A percentile compares a stretch with the other conserved stretches of the same genome.
Conservation (phyloP, 2,329 filamentous ascomycete species). For the Basipetospora chlamydospora region DNA sequence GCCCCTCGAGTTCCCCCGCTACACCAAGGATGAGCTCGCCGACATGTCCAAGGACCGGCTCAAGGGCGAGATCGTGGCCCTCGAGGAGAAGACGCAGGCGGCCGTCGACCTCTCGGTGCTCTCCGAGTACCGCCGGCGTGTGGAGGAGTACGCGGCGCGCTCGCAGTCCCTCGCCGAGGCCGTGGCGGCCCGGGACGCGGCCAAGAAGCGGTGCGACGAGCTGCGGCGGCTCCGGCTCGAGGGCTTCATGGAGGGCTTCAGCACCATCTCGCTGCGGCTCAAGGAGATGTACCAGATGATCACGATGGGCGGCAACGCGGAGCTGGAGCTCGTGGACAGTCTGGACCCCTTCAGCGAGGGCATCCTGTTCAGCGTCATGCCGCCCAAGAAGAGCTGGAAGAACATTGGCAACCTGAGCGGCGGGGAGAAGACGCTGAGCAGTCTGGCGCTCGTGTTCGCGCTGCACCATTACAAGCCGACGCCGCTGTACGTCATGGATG, state of each 20-base stretch:
- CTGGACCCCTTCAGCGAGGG: constrained; percentile 95
- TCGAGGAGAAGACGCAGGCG: constrained; percentile 63
- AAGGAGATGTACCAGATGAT: constrained; percentile 99
- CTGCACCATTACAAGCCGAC: constrained; percentile 97
- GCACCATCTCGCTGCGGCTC: constrained; percentile 78
- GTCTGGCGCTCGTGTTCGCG: constrained; percentile 90
- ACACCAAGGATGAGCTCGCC: constrained; percentile 56
- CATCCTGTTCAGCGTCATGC: constrained; percentile 96
- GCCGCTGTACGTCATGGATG: constrained; percentile 97
- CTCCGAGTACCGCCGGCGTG: constrained; percentile 72
- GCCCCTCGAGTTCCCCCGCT: constrained; percentile 55
- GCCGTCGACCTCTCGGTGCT: constrained; percentile 83
- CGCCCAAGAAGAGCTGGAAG: constrained; percentile 99
- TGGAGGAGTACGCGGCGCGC: constrained; percentile 67
- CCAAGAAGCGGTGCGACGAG: constrained; percentile 87
- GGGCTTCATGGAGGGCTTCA: constrained; percentile 97
- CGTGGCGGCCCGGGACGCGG: constrained; percentile 62
- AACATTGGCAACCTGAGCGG: constrained; percentile 93
- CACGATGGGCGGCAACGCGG: constrained; percentile 97
- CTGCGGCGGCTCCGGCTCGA: constrained; percentile 80
- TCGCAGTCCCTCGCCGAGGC: constrained; percentile 74
- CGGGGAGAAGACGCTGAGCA: constrained; percentile 93
- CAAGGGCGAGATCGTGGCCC: constrained; percentile 45
- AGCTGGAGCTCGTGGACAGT: constrained; percentile 91
- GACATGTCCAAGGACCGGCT: constrained; percentile 50